phyloP scores from a whole-genome alignment of 495 filamentous ascomycete species.

The Aspergillus nanangensis region DNA sequence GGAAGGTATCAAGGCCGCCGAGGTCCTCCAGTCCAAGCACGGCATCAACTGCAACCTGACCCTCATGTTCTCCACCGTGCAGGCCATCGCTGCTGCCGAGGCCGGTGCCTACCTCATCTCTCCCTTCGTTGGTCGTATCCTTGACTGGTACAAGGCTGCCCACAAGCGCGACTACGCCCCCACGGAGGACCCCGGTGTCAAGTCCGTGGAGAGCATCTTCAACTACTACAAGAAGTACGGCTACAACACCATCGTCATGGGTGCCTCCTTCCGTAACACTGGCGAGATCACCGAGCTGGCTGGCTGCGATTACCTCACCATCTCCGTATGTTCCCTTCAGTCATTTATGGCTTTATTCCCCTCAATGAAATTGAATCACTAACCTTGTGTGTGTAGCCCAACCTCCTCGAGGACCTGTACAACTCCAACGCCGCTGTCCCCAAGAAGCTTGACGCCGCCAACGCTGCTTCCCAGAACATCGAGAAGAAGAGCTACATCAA shows the following conservation, averaged over 20 bases:
- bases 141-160: slow-evolving; percentile 98
- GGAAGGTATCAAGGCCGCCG: slow-evolving; percentile 98
- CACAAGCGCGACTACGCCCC: slow-evolving; percentile 88
- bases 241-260: slow-evolving; percentile 99
- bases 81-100: slow-evolving; percentile 96
- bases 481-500: slow-evolving; percentile 87
- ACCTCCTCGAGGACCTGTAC: slow-evolving; percentile 88
- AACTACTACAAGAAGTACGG: slow-evolving; percentile 99
- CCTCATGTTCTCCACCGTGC: slow-evolving; percentile 94
- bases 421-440: slow-evolving; percentile 75
- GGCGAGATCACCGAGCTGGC: slow-evolving; percentile 98
- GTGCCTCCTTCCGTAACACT: slow-evolving; percentile 90
- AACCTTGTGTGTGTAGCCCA: slow-evolving; percentile 52
- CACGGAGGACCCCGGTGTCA: slow-evolving; percentile 92
- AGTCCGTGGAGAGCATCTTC: slow-evolving; percentile 93
- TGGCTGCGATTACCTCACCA: slow-evolving; percentile 98
- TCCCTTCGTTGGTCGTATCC: slow-evolving; percentile 97
- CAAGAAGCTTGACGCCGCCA: slow-evolving; percentile 81
- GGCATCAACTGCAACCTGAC: slow-evolving; percentile 97
- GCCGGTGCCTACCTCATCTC: slow-evolving; percentile 98
- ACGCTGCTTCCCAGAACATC: slow-evolving; percentile 65
- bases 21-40: slow-evolving; percentile 89
- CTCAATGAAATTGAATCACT: background rate
- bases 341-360: background rate
- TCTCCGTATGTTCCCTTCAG: slow-evolving; percentile 62